Base-by-base conservation (phyloP, 129 eudicot genomes). In the Centaurea solstitialis region DNA sequence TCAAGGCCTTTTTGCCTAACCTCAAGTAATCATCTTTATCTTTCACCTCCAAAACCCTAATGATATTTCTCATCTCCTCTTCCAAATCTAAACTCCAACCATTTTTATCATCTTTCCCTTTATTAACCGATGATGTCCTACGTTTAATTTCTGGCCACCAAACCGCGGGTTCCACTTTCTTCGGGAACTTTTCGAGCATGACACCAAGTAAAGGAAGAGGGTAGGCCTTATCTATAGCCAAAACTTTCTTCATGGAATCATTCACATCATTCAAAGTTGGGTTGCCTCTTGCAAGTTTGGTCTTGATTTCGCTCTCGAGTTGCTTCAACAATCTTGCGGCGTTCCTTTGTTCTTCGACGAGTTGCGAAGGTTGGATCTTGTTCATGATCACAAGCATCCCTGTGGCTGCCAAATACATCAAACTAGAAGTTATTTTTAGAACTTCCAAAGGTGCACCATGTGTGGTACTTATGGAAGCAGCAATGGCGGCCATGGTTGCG, bases 121-220 rank as follows among this genome's bases (percentile, higher is more conserved):
- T 13, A 13, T 43, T 76, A 0, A 40, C 20, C 12, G 21, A 6
- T 1, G 50, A 67, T 22, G 57, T 78, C 4, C 81, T 75, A 22
- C 50, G 68, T 53, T 74, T 78, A 1, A 26, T 26, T 79, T 74
- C 37, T 3, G 97, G 96, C 98, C 93, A 93, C 98, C 97, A 93
- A n/a, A 81, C 86, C 0, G 97, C 90, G 0, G 98, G 94, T 84
- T 88, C 87, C 1, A 83, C 79, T 0, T 70, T 71, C 2, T 81
- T 65, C 1, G 98, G 97, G 53, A 90, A 92, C 76, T 94, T 94
- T 9, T 94, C 98, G n/a, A 94, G 86, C 97, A 94, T 94, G 59
- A 41, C 88, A 30, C 97, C 97, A 11, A 92, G 88, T 24, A 94
- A 77, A 67, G 98, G 98, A 70, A 94, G 91, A 28, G 98, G 98